Base-by-base conservation (phyloP, 2,329 filamentous ascomycete genomes). In the Venturia oleaginea region DNA sequence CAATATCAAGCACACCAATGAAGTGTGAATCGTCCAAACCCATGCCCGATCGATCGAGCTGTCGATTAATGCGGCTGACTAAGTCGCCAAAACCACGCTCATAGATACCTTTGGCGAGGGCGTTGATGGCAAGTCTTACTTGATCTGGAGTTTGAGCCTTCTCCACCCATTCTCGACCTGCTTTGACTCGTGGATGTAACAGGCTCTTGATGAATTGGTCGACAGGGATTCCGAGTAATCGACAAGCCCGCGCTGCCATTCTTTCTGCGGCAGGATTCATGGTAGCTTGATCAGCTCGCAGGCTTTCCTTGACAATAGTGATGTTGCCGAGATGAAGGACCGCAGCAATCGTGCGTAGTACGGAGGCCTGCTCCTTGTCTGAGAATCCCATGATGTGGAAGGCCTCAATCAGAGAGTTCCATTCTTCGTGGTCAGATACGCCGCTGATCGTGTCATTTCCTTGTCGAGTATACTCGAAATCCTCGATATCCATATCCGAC, bases 141-240 rank as follows among this genome's bases (percentile, higher is more conserved):
- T 99, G 94, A 68, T 99, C 95, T 0, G 94, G 93, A 0, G 93
- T 97, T 74, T 99, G 94, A 1, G 95, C 92, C 75, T 97, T 99
- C 73, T 97, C 92, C 2, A 99, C 94, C 94, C 93, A 97, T 77
- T 99, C 94, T 62, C 92, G 86, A 24, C 94, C 94, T 51, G 94
- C 94, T 76, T 96, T 97, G 48, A 99, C 95, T 65, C 86, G 90
- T 11, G 94, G 94, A 72, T 97, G 94, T 13, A 99, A 81, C 5
- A 99, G 79, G 0, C 91, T 92, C 72, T 92, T 90, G 13, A 96
- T 81, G 68, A 99, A 99, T 1, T 89, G 85, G 46, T 97, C 92
- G 0, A 89, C 72, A 2, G 90, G 84, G 22, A 99, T 92, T 0
- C 92, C 93, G 5, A 97, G 83, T 34, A 99, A 83, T 55, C 84